Conservation (phyloP, 805 yeast genomes). For the Gaillardinia entomophila region DNA sequence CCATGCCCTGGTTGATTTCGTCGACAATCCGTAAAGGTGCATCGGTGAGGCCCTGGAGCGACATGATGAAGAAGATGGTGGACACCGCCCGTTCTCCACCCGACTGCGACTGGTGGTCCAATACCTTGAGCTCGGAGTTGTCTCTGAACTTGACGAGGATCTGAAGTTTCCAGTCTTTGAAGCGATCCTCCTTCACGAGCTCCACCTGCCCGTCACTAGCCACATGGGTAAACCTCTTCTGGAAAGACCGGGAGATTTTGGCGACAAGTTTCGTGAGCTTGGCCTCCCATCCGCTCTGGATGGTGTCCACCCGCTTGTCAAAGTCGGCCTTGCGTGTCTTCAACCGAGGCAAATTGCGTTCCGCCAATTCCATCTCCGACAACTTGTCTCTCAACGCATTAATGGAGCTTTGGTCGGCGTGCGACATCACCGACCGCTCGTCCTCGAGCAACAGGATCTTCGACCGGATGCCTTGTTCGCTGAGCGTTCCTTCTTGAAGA, state of each 20-base stretch:
- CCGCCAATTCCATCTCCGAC: conserved; percentile 25
- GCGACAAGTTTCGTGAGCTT: conserved; percentile 47
- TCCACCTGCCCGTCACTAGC: conserved; percentile 88
- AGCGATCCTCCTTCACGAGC: conserved; percentile 45
- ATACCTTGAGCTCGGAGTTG: conserved; percentile 57
- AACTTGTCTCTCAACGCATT: conserved; percentile 35
- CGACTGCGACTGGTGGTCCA: conserved; percentile 86
- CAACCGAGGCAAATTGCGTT: conserved; percentile 33
- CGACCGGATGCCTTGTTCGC: conserved; percentile 29
- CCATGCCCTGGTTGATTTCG: conserved; percentile 99
- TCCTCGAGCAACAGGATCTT: conserved; percentile 42
- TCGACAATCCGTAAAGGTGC: conserved; percentile 96
- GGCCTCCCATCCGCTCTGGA: conserved; percentile 54
- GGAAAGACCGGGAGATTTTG: conserved; percentile 59
- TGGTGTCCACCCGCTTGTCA: conserved; percentile 30
- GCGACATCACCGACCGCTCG: conserved; percentile 33
- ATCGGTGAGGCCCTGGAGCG: conserved; percentile 79
- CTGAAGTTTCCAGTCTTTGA: conserved; percentile 74
- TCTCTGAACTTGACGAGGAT: conserved; percentile 84
- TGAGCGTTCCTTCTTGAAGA: conserved; percentile 31
- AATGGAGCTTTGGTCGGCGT: conserved; percentile 32
- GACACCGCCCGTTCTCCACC: conserved; percentile 98
- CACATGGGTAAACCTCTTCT: conserved; percentile 60
- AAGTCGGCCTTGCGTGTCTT: conserved; percentile 17
- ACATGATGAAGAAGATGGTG: conserved; percentile 83